Percentiles rank a stretch among this genome's conserved stretches.
Conservation (phyloP, 257 asterid genomes). For the Solanum sejunctum region DNA sequence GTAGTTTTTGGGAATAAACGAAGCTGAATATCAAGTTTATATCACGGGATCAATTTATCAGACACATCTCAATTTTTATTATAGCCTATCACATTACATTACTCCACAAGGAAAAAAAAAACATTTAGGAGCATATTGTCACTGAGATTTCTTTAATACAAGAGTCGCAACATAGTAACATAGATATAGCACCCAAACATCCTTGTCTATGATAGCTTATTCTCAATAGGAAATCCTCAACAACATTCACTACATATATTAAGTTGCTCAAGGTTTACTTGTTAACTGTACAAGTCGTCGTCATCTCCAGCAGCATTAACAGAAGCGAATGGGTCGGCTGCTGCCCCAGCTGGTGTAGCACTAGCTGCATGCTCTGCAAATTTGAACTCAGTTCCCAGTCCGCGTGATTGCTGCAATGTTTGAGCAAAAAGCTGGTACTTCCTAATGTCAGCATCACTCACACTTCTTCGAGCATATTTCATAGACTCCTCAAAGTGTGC, state of each 20-base stretch:
- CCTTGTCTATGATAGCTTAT: background rate
- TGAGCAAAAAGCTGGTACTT: constrained; percentile 73
- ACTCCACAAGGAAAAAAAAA: background rate
- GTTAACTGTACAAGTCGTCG: constrained; percentile 8
- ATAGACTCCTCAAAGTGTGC: constrained; percentile 81
- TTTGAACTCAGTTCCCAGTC: constrained; percentile 65
- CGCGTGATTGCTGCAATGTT: constrained; percentile 81
- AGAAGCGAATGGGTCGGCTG: constrained; percentile 47
- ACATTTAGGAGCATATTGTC: background rate
- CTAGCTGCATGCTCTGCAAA: constrained; percentile 30
- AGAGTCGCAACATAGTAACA: background rate
- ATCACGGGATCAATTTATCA: background rate
- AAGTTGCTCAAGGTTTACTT: background rate
- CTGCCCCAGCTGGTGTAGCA: constrained; percentile 1
- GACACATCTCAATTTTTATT: background rate
- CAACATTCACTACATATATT: background rate
- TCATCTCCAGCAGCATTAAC: constrained; percentile 21
- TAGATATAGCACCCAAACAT: background rate
- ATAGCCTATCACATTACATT: background rate
- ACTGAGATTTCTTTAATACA: background rate
- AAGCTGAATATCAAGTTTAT: background rate
- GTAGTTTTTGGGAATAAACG: background rate
- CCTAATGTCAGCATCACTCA: constrained; percentile 71
- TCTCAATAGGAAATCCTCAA: background rate
- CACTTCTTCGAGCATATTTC: constrained; percentile 77